These are phyloP conservation scores for Priceomyces haplophilus DNA, from an alignment of 805 yeast species.

Conservation along the genomic window DNA sequence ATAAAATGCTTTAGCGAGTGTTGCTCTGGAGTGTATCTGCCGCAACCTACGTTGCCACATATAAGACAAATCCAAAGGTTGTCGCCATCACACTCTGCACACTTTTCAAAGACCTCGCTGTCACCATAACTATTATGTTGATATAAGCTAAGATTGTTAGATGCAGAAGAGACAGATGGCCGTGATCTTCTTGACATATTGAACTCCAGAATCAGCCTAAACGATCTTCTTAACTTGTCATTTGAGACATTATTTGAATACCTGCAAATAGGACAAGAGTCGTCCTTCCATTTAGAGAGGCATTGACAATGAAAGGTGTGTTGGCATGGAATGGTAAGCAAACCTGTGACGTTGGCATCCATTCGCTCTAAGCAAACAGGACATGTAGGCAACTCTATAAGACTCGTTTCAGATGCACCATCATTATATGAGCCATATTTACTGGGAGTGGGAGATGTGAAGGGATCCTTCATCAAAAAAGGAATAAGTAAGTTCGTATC, in stretches of 20 bases:
- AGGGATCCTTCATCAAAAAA: conserved; percentile 70
- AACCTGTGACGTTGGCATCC: conserved; percentile 77
- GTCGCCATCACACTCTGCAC: conserved; percentile 56
- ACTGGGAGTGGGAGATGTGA: conserved; percentile 37
- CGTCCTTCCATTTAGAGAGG: conserved; percentile 83
- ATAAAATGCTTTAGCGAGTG: conserved; percentile 85
- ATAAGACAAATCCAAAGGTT: conserved; percentile 87
- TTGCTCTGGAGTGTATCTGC: conserved; percentile 72
- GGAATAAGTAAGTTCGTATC: conserved; percentile 46
- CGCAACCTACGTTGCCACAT: conserved; percentile 92
- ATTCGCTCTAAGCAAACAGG: conserved; percentile 89
- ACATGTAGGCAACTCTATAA: conserved; percentile 78
- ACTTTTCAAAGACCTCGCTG: conserved; percentile 25
- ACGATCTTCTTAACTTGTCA: conserved; percentile 30
- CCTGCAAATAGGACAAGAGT: conserved; percentile 87
- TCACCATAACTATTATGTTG: background rate
- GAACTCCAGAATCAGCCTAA: conserved; percentile 32
- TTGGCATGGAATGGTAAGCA: conserved; percentile 85
- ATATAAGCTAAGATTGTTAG: background rate
- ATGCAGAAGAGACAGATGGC: background rate
- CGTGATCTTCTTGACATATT: conserved; percentile 12
- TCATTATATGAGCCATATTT: background rate
- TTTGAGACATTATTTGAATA: conserved; percentile 55
- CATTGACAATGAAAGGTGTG: conserved; percentile 92
- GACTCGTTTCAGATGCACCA: conserved; percentile 1